These are phyloP conservation scores for Phoenix dactylifera DNA, from an alignment of 176 grass and related monocot genomes.

Conservation along the genomic window DNA sequence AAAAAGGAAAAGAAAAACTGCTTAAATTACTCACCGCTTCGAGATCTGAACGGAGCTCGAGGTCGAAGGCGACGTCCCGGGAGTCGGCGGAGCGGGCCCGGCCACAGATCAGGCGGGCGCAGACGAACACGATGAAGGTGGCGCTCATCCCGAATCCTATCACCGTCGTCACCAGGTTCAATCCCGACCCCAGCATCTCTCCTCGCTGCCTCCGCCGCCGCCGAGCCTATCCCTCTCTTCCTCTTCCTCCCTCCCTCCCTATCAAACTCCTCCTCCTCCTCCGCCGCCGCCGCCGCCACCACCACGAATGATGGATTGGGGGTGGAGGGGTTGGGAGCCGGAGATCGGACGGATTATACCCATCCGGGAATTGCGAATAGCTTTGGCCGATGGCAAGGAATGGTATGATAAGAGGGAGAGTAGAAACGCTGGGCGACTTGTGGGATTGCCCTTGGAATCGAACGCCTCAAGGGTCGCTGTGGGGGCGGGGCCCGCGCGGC, in stretches of 20 bases:
- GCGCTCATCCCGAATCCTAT: conserved; percentile 97
- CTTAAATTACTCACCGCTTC: conserved; percentile 33
- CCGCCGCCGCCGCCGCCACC: neutral
- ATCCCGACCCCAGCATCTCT: conserved; percentile 66
- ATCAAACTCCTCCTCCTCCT: neutral
- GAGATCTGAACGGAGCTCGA: conserved; percentile 66
- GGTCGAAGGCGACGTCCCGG: conserved; percentile 29
- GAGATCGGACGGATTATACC: conserved; percentile 17
- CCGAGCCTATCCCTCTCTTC: neutral
- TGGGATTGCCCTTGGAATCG: conserved; percentile 1
- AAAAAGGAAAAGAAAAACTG: neutral
- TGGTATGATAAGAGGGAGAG: conserved; percentile 6
- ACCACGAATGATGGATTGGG: neutral
- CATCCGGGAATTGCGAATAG: conserved; percentile 66
- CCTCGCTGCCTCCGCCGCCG: neutral
- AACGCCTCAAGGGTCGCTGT: neutral
- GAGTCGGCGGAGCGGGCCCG: conserved; percentile 38
- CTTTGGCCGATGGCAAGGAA: conserved; percentile 48
- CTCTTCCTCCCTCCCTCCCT: neutral
- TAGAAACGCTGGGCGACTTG: conserved; percentile 7
- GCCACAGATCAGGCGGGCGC: conserved; percentile 79
- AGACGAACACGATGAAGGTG: conserved; percentile 94
- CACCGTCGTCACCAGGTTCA: conserved; percentile 94
- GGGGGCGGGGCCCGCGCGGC: conserved; percentile 7
- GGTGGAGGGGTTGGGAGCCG: conserved; percentile 32